Base-by-base conservation (phyloP, 1,284 basidiomycete species). In the Coniophora puteana region DNA sequence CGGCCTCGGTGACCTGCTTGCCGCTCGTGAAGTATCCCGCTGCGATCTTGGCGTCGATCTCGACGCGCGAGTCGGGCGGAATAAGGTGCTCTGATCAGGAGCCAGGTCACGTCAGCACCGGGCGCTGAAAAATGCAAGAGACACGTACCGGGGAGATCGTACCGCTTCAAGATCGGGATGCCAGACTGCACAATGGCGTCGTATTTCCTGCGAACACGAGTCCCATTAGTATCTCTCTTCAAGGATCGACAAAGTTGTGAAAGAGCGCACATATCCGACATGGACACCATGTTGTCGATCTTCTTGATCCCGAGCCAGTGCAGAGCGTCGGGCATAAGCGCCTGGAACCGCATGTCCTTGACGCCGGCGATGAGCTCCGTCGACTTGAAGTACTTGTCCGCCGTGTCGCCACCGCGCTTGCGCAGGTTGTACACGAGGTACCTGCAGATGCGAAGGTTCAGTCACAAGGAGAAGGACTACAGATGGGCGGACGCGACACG, bases 291-390 rank as follows among this genome's bases (percentile, higher is more conserved):
- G 59, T 85, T 85, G 62, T 91, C 82, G 43, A 96, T 83, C 71
- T 90, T 89, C 62, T 63, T 83, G 59, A 95, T 87, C 0, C 93
- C 93, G n/a, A 95, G 65, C 89, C 91, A 95, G 62, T 93, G 90
- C 36, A 98, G 69, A 3, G 96, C 84, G 59, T 98, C 94, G 3
- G 94, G 94, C 93, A 97, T 96, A 45, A 97, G 72, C 2, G 87
- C 90, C 61, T 95, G 92, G 80, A 94, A 93, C 17, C 93, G 78
- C 83, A 93, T 92, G 59, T 95, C 93, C 67, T 95, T 95, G 39
- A 96, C 92, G 7, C 94, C 94, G 0, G 93, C 94, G 46, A 97
- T 89, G 51, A 89, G 69, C 62, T 93, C 92, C 0, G 95, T 98
- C 13, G 87, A 83, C 62, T 90, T 87, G 72, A 98, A 97, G 71